Evolutionary conservation across 2,329 filamentous ascomycete genomes (phyloP), one percentile per base, ranked within the genome.

Genomic region (Penicillium sp.): DNA sequence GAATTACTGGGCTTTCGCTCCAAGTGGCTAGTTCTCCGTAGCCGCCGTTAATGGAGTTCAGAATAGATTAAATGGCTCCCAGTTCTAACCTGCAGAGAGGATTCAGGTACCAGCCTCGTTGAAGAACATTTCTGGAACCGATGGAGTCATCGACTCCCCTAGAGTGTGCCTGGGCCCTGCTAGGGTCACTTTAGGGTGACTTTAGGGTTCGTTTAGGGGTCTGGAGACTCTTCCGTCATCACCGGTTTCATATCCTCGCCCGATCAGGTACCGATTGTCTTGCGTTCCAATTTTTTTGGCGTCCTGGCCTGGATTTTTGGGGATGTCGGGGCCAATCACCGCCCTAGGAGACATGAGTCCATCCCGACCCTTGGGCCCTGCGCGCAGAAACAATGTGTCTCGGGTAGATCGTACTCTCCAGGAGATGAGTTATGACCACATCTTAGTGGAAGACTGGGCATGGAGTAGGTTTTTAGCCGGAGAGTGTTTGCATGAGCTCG

Each of bases 101-200:
- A 52, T 45, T 43, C 22, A 44, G 47, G 45, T 13, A 48, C 40
- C 29, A 38, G 24, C 24, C 24, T 27, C 24, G 14, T 13, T 44
- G 43, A 46, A 52, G 48, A 52, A 24, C 9, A 18, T 11, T 22
- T 42, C 24, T 52, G 49, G 44, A 43, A 52, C 43, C 16, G 36
- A 52, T 32, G 49, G 52, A 40, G 52, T 55, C 42, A 16, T 47
- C 31, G 45, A 49, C 11, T 46, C 22, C 16, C 40, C 44, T 45
- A 36, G 50, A 48, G 43, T 27, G 54, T 47, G 47, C 60, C 49
- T 56, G 47, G 61, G 56, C 58, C 56, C 43, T 55, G 34, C 39
- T 49, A 54, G 47, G 49, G 44, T 32, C 40, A 43, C 49, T 48
- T 43, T 31, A 14, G 29, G 34, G 27, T 21, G 29, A 40, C 38